These are phyloP conservation scores for Mrakia frigida DNA, from an alignment of 768 basidiomycete genomes.

Conservation along the genomic window DNA sequence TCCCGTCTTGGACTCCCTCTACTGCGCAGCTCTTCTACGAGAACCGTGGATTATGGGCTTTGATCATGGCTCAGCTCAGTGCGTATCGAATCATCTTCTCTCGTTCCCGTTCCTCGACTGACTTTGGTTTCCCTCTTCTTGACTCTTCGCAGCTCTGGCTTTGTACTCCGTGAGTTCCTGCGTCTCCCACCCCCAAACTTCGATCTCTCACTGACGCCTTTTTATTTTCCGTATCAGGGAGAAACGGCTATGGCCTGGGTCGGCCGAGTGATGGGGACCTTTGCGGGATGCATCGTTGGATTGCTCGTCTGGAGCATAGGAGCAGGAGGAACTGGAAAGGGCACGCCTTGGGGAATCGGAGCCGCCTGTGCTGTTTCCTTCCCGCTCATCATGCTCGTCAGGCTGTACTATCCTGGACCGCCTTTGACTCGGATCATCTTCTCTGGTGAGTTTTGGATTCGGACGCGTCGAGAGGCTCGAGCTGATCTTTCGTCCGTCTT, in stretches of 20 bases:
- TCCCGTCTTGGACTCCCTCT: constrained; percentile 19
- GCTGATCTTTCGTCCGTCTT: background rate
- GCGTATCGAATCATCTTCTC: background rate
- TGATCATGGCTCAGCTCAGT: constrained; percentile 61
- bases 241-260: constrained; percentile 66
- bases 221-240: constrained; percentile 60
- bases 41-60: constrained; percentile 63
- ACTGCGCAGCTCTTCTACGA: constrained; percentile 44
- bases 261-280: constrained; percentile 60
- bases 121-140: background rate
- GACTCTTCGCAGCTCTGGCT: constrained; percentile 1
- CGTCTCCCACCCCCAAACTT: too few relatives aligned
- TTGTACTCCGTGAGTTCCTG: constrained; percentile 14
- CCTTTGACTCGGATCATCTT: constrained; percentile 60
- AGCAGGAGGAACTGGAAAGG: constrained; percentile 52
- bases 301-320: constrained; percentile 65
- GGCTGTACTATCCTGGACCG: constrained; percentile 67
- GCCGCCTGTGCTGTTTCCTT: constrained; percentile 63
- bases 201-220: constrained; percentile 43
- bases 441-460: constrained; percentile 24
- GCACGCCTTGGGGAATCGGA: constrained; percentile 61
- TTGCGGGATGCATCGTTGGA: constrained; percentile 60
- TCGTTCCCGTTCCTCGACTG: background rate
- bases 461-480: background rate
- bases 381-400: constrained; percentile 65